A percentile compares a stretch with the other conserved stretches of the same genome.
Evolutionary conservation across 768 basidiomycete genomes (phyloP).

Genomic region (Fistulinella prunicolor): DNA sequence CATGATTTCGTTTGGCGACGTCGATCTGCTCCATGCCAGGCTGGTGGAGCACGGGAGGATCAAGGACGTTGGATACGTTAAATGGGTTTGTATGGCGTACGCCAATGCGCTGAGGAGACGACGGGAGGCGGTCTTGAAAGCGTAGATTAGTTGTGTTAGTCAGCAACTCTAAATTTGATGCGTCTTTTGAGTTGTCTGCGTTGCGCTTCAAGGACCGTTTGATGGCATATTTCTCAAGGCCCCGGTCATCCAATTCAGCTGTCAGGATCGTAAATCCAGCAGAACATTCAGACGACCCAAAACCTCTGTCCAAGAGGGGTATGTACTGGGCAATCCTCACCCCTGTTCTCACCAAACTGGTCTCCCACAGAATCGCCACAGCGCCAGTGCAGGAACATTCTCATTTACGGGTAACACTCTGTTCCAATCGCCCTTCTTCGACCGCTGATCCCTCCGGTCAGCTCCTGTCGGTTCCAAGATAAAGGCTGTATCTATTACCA

Average conservation of each 20-base stretch:
- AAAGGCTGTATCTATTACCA: conserved; percentile 85
- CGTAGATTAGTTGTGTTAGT: background rate
- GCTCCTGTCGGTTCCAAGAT: conserved; percentile 82
- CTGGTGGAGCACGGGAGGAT: conserved; percentile 45
- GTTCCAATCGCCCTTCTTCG: background rate
- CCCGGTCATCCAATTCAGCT: conserved; percentile 55
- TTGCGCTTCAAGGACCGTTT: conserved; percentile 8
- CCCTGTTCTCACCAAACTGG: conserved; percentile 3
- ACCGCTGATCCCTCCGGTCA: conserved; percentile 26
- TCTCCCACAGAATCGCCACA: conserved; percentile 55
- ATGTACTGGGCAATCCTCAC: conserved; percentile 28
- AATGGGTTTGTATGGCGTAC: conserved; percentile 72
- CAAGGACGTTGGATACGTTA: conserved; percentile 64
- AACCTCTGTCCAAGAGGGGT: conserved; percentile 55
- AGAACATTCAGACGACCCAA: conserved; percentile 39
- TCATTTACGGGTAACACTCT: conserved; percentile 76
- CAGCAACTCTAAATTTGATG: too few relatives aligned
- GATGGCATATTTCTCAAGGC: conserved; percentile 72
- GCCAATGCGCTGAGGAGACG: conserved; percentile 62
- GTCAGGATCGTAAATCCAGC: conserved; percentile 71
- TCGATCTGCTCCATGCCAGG: conserved; percentile 77
- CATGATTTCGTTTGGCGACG: conserved; percentile 67
- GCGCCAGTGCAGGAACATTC: conserved; percentile 85
- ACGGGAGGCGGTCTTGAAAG: conserved; percentile 41
- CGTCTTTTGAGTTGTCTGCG: conserved; percentile 4